These are phyloP conservation scores for Panicum miliaceum DNA, from an alignment of 176 grass and related monocot species.

Conservation along the genomic window DNA sequence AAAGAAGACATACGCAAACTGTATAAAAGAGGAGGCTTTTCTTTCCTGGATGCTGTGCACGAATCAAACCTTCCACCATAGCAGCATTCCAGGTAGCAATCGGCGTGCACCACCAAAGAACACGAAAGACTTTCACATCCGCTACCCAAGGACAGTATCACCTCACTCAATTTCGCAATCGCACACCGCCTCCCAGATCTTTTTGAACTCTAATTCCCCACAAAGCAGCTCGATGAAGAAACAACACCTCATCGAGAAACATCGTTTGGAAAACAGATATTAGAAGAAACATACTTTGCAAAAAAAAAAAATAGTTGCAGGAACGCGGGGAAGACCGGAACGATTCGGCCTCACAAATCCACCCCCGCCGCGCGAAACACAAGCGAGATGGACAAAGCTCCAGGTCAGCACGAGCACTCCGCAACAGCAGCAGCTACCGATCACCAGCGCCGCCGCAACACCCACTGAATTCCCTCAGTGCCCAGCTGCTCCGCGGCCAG, in stretches of 20 bases:
- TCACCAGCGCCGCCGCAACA: background rate
- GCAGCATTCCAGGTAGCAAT: slow-evolving; percentile 16
- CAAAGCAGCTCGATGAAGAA: background rate
- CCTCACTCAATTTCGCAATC: background rate
- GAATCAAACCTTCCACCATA: background rate
- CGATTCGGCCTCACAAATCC: background rate
- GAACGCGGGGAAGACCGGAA: background rate
- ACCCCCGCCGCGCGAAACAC: background rate
- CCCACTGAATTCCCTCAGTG: background rate
- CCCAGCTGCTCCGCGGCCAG: background rate
- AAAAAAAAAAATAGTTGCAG: background rate
- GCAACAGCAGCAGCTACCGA: background rate
- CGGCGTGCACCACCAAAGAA: slow-evolving; percentile 5
- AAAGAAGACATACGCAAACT: background rate
- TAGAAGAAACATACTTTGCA: background rate
- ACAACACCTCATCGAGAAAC: background rate
- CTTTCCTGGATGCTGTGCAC: background rate
- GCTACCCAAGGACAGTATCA: background rate
- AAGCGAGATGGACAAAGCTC: background rate
- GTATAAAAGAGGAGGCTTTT: background rate
- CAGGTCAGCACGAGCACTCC: slow-evolving; percentile 4
- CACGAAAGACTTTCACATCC: background rate
- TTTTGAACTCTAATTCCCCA: background rate
- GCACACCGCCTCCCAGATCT: background rate
- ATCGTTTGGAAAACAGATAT: background rate